Conservation (phyloP, 1,284 basidiomycete genomes). For the Ceratobasidium papillatum region DNA sequence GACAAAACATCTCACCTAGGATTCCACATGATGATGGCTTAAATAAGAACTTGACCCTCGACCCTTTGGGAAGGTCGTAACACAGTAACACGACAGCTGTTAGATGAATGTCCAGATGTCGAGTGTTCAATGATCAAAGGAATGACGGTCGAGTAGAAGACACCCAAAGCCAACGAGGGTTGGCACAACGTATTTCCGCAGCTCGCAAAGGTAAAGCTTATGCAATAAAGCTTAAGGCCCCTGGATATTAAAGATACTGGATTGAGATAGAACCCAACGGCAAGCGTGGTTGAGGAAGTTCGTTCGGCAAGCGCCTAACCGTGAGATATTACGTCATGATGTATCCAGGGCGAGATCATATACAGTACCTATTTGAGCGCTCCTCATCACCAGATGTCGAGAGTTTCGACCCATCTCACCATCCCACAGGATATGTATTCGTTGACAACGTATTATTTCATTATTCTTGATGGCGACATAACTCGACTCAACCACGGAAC, state of each 20-base stretch:
- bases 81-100: constrained; percentile 28
- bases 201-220: background rate
- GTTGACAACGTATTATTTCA: background rate
- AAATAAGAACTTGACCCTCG: constrained; percentile 29
- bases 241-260: constrained; percentile 7
- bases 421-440: no score
- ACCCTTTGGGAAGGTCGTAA: constrained; percentile 41
- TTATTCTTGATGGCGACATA: background rate
- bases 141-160: background rate
- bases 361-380: background rate
- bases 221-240: background rate
- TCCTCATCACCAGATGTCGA: no score
- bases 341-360: background rate
- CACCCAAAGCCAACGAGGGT: background rate
- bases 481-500: constrained; percentile 23
- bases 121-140: background rate
- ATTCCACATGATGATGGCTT: constrained; percentile 38
- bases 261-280: constrained; percentile 21
- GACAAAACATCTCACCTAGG: constrained; percentile 32
- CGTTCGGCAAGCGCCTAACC: constrained; percentile 12
- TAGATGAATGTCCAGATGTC: background rate
- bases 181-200: background rate
- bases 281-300: constrained; percentile 15
- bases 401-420: no score
- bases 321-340: background rate